Evolutionary conservation across 129 eudicot genomes (phyloP).

Genomic region (Sambucus nigra): DNA sequence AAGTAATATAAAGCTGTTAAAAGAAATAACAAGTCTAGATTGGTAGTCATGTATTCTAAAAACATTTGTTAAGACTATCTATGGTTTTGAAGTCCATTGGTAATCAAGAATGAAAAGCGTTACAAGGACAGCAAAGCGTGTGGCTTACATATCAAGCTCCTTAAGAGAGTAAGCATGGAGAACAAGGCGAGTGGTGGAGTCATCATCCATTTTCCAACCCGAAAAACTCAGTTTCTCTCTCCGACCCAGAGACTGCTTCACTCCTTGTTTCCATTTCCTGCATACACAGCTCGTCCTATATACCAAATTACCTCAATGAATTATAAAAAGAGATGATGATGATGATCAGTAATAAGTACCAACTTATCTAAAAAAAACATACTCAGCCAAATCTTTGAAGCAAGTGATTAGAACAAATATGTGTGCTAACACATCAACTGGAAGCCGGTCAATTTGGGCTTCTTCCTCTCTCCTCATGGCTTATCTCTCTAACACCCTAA

Average conservation of each 20-base stretch:
- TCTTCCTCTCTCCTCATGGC: slow-evolving; percentile 22
- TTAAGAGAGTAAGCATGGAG: slow-evolving; percentile 61
- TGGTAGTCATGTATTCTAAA: no score
- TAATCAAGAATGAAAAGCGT: no score
- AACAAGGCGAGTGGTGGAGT: slow-evolving; percentile 73
- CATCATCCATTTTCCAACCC: slow-evolving; percentile 90
- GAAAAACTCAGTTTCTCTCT: slow-evolving; percentile 69
- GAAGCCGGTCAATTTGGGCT: slow-evolving; percentile 66
- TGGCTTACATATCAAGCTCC: slow-evolving; percentile 90
- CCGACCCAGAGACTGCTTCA: slow-evolving; percentile 72
- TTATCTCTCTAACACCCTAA: background rate
- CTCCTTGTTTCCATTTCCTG: slow-evolving; percentile 82
- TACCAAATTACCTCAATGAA: background rate
- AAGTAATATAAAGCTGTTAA: no score
- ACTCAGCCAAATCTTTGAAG: slow-evolving; percentile 94
- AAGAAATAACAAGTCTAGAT: no score
- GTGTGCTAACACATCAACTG: slow-evolving; percentile 75
- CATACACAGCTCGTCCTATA: slow-evolving; percentile 76
- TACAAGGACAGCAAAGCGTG: no score
- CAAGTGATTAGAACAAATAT: slow-evolving; percentile 61
- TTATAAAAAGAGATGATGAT: background rate
- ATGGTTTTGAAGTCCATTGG: no score
- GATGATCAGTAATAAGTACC: background rate
- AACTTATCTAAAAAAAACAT: slow-evolving; percentile 16
- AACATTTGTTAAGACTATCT: no score